Base-by-base conservation (phyloP, 768 basidiomycete species). In the Calocybe indica region DNA sequence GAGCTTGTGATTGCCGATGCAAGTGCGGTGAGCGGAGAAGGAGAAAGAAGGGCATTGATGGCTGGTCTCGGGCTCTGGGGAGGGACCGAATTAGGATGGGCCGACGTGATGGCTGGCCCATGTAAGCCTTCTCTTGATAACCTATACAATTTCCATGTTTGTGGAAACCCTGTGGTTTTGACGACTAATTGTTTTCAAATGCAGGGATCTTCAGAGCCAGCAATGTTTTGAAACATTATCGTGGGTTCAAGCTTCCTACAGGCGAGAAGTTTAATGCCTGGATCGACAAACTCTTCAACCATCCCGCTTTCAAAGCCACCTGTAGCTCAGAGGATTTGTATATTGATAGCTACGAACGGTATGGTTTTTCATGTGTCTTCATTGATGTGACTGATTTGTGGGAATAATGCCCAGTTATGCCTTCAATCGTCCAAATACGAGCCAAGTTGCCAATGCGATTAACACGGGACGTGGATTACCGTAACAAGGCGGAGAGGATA, bases 371-470 rank as follows among this genome's bases (percentile, higher is more conserved):
- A n/a, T 43, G 31, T n/a, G 7, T 5, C 22, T 7, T n/a, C 3
- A 9, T 10, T 33, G 7, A 11, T 28, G 28, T 43, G 22, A 6
- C 22, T 2, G 9, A 5, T 3, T 15, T 11, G 22, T 12, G 3
- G 42, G 22, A 34, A 5, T 32, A 11, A 14, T 37, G 12, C 28
- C 28, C 50, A 88, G 86, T 57, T 88, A 88, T 56, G 85, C 86
- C 0, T 82, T 79, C 58, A 89, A 89, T 56, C 71, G 85, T 30
- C 83, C 86, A 3, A 83, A 87, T 57, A 87, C 85, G 4, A 86
- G 85, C 54, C 81, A 82, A 55, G 82, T 86, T 8, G 85, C 85
- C 5, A 80, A 78, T 52, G 86, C 86, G 4, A 88, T 88, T 55
- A 88, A 88, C 50, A 62, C 76, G 6, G 85, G 85, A 14, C 72